Evolutionary conservation across 2,329 filamentous ascomycete species (phyloP), one percentile per base, ranked within the genome.

Genomic region (Ustulina deusta): DNA sequence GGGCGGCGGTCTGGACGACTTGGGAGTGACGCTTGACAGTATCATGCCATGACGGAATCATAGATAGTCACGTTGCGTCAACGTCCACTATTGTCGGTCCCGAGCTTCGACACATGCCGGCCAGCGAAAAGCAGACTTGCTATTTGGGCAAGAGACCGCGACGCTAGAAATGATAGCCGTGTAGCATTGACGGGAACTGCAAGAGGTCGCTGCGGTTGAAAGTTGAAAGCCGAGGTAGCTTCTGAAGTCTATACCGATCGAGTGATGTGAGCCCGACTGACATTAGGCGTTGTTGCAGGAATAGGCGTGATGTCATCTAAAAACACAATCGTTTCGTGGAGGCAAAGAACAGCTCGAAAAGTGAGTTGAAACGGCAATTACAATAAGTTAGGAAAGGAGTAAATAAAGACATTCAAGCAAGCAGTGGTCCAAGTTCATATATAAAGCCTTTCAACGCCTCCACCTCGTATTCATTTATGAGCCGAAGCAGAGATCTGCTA

Each of bases 381-480:
- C 36, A 44, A 63, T 17, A 49, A 25, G 36, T 7, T 32, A 40
- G 17, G 27, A 42, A 54, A 62, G 11, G 32, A 58, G 17, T 13
- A 32, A 32, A 46, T 51, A 1, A 38, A 27, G 9, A 48, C 15
- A 25, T 61, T n/a, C 15, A 38, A 22, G 25, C 7, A 22, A 36
- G 57, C 9, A 46, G 54, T 29, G 22, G 40, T 60, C 20, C 27
- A 56, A 46, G 55, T 27, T 29, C 15, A 56, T 66, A 66, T 63
- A 65, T 66, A 63, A 46, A 38, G 51, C 34, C 27, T 34, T 40
- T 29, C 27, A 22, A 44, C 51, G 46, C 58, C 57, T 55, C 56
- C 36, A 63, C 49, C 68, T 70, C 68, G 68, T 66, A 69, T 66
- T 69, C 17, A 66, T 11, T 38, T 36, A 48, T 51, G 66, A 44